Conservation (phyloP, 352 stramenopile species). For the Globisporangium ultimum region DNA sequence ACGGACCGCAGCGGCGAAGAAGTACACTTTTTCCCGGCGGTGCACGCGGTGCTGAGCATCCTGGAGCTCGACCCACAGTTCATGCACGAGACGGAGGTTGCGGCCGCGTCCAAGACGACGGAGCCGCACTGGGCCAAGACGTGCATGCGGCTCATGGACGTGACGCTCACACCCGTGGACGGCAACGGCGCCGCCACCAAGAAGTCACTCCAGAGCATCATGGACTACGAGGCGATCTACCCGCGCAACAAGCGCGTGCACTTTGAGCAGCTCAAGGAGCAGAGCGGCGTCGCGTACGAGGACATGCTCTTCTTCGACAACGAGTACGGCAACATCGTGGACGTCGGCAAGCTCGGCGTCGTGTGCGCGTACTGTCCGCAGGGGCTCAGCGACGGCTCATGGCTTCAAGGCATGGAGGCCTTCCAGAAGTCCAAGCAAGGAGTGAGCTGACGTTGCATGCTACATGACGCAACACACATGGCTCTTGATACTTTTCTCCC, state of each 20-base stretch:
- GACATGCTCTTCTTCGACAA: conserved; percentile 98
- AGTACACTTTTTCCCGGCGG: conserved; percentile 76
- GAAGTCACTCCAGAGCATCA: conserved; percentile 46
- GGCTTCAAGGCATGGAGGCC: conserved; percentile 65
- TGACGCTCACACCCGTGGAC: conserved; percentile 18
- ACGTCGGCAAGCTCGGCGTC: conserved; percentile 68
- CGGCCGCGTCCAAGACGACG: conserved; percentile 70
- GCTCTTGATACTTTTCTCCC: too few relatives aligned
- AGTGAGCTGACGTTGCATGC: too few relatives aligned
- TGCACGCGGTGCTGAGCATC: conserved; percentile 68
- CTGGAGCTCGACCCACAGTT: conserved; percentile 70
- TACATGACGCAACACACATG: too few relatives aligned
- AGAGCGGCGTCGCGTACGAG: conserved; percentile 90
- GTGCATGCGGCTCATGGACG: conserved; percentile 72
- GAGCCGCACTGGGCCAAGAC: conserved; percentile 76
- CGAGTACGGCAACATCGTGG: conserved; percentile 76
- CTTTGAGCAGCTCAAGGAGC: conserved; percentile 89
- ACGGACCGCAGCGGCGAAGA: conserved; percentile 65
- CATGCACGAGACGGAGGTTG: conserved; percentile 45
- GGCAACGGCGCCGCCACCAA: conserved; percentile 15
- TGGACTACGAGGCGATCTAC: conserved; percentile 84
- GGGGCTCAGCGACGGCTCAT: conserved; percentile 63
- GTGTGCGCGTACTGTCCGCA: conserved; percentile 76
- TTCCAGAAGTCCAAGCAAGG: conserved; percentile 52
- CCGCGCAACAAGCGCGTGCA: conserved; percentile 86